phyloP scores from a whole-genome alignment of 495 filamentous ascomycete genomes.

The Penicillium parvum region DNA sequence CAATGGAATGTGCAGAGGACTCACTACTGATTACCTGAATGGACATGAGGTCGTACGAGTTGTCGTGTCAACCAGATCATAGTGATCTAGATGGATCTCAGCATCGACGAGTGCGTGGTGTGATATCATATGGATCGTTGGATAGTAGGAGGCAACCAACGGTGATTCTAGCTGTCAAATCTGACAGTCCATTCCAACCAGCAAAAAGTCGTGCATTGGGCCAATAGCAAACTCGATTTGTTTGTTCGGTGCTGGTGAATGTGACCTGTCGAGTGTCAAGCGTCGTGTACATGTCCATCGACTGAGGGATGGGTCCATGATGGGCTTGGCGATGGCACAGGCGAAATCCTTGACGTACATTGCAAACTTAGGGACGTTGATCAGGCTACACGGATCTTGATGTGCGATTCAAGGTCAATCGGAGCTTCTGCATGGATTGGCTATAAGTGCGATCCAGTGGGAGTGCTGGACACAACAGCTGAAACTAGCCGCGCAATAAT shows the following conservation, averaged over 20 bases:
- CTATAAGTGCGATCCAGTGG: too few species aligned
- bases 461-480: too few species aligned
- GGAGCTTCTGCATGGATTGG: too few species aligned
- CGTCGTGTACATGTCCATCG: too few species aligned
- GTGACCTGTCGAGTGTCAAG: constrained; percentile 24
- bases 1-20: constrained; percentile 28
- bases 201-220: neutral
- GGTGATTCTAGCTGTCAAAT: neutral
- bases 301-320: too few species aligned
- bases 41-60: too few species aligned
- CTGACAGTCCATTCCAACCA: too few species aligned
- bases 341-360: constrained; percentile 6
- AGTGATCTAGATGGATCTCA: neutral
- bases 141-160: neutral
- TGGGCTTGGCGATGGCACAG: too few species aligned
- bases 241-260: constrained; percentile 5
- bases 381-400: neutral
- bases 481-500: constrained; percentile 3
- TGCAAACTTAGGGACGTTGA: constrained; percentile 10
- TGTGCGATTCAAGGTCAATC: too few species aligned
- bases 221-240: constrained; percentile 8
- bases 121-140: neutral
- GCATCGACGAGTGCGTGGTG: neutral
- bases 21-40: too few species aligned
- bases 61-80: neutral